Base-by-base conservation (phyloP, 805 yeast genomes). In the Cyberlindnera meyerae region DNA sequence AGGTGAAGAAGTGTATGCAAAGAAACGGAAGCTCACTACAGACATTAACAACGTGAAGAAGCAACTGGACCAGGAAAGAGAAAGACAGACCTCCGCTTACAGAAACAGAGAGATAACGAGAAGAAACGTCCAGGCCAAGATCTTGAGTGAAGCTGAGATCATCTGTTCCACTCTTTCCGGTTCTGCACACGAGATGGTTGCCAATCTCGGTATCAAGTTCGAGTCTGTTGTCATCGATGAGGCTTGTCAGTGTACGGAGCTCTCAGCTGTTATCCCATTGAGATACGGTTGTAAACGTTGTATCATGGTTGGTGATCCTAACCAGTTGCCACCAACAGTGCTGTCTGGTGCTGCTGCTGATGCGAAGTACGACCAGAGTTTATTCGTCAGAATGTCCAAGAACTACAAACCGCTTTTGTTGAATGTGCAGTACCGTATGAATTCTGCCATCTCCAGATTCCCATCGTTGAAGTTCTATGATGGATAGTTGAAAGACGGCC, bases 221-320 rank as follows among this genome's bases (percentile, higher is more conserved):
- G 95, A 84, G 33, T 86, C 95, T 4, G 97, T 93, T 2, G 80
- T 90, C 34, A 81, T 90, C 43, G 98, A 90, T 65, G 98, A 90
- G 60, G 98, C 98, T 2, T 94, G 97, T 48, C 98, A 90, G 60
- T 83, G 95, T 75, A 89, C 93, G 27, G 98, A 90, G 55, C 57
- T 90, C 24, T 86, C 96, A 7, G 84, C 95, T 0, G 73, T 93
- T 18, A 90, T 90, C 50, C 98, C 98, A 0, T 65, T 93, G 46
- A 69, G 95, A 52, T 93, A 89, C 57, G 97, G 97, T 2, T 84
- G 94, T 51, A 79, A 72, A 42, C 77, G 79, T 37, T 90, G 97
- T 63, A 82, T 93, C 33, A 83, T 93, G 95, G 98, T 93, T 31
- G 98, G 98, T 58, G 98, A 93, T 64, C 97, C 97, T 2, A 89